Conservation (phyloP, 371 early-diverging fungal species). For the Fennellomyces sp. region DNA sequence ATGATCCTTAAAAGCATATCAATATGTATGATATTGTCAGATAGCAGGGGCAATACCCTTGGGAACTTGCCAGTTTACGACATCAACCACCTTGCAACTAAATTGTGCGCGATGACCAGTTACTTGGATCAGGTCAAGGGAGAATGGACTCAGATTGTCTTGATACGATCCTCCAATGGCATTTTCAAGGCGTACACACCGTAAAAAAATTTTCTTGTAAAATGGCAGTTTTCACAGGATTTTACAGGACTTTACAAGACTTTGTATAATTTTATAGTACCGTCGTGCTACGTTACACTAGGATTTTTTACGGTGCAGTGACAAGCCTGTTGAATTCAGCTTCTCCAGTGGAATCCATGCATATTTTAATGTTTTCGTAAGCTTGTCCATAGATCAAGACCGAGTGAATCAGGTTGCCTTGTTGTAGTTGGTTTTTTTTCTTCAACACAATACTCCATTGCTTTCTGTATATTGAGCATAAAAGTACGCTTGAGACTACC, state of each 20-base stretch:
- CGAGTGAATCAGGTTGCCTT: not conserved
- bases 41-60: conserved; percentile 5
- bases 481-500: not conserved
- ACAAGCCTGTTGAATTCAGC: too few relatives aligned
- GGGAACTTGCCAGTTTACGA: conserved; percentile 12
- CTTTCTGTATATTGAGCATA: not conserved
- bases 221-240: not conserved
- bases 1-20: conserved; percentile 13
- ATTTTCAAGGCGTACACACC: not conserved
- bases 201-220: too few relatives aligned
- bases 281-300: too few relatives aligned
- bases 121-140: conserved; percentile 36
- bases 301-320: too few relatives aligned
- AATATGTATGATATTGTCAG: conserved; percentile 21
- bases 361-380: not conserved
- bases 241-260: too few relatives aligned
- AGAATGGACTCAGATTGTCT: conserved; percentile 12
- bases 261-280: too few relatives aligned
- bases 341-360: too few relatives aligned
- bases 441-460: not conserved
- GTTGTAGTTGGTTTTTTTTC: not conserved
- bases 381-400: not conserved
- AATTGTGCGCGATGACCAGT: conserved; percentile 39
- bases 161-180: conserved; percentile 9
- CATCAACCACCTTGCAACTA: conserved; percentile 12